Evolutionary conservation across 768 basidiomycete species (phyloP), one percentile per base, ranked within the genome.

Genomic region (Lentinus tigrinus): DNA sequence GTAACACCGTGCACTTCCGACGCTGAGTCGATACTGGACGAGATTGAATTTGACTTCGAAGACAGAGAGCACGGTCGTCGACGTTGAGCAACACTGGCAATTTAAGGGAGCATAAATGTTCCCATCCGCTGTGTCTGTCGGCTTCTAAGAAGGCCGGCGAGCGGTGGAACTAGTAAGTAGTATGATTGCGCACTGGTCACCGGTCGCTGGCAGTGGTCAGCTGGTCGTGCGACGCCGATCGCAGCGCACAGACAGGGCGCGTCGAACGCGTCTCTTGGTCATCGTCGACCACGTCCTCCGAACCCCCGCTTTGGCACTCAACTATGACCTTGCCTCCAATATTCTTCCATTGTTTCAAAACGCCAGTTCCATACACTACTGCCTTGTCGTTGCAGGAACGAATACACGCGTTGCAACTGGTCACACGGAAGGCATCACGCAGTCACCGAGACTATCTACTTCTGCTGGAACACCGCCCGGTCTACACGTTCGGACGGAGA

Each of bases 401-500:
- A 48, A 75, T 94, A 11, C 88, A 94, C 67, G 72, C 78, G 34
- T 69, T 88, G 17, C 91, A 93, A 70, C 77, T 90, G 3, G 57
- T 70, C 4, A 75, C 79, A 8, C 78, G 81, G 26, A 82, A 84
- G 19, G 70, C 65, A 28, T 66, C 68, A 0, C 65, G 72, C 9
- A 63, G 71, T 17, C 73, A 81, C 65, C 67, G 74, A 38, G 89
- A 92, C 66, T 64, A 93, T 52, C 78, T 95, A 16, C 82, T 96
- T 21, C 77, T 96, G 38, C 81, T 95, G 26, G 83, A 99, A 72
- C 97, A 99, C 64, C 81, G 88, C 10, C 97, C 97, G 4, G 95
- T 97, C 4, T 99, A 93, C 75, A 98, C 97, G 2, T 81, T 89
- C 8, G 97, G 97, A n/a, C 85, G 95, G 23, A 81, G 97, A 16